Conservation (phyloP, 768 basidiomycete genomes). For the Antrodiella citrinella region DNA sequence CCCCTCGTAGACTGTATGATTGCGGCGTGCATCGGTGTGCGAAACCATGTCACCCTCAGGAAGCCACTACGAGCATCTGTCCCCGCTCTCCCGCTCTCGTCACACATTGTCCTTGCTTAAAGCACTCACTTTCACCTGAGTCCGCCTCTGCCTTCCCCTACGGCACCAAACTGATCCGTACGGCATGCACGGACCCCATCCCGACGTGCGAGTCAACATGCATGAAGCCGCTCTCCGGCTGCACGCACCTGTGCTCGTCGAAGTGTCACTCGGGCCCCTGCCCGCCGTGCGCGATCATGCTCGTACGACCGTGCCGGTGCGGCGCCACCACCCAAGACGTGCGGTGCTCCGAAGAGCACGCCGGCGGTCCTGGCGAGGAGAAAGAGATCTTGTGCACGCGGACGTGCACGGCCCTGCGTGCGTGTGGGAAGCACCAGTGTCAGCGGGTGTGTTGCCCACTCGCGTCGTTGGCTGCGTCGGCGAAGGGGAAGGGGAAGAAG, state of each 20-base stretch:
- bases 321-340: conserved; percentile 56
- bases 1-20: conserved; percentile 45
- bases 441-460: conserved; percentile 83
- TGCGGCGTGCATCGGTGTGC: conserved; percentile 74
- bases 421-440: conserved; percentile 86
- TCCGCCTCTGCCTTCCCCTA: conserved; percentile 26
- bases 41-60: conserved; percentile 72
- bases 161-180: conserved; percentile 29
- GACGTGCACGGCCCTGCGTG: conserved; percentile 67
- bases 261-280: conserved; percentile 76
- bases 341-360: conserved; percentile 46
- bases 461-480: conserved; percentile 43
- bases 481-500: conserved; percentile 59
- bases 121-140: conserved; percentile 21
- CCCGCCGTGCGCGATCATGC: conserved; percentile 63
- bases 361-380: conserved; percentile 22
- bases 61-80: conserved; percentile 47
- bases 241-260: conserved; percentile 65
- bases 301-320: conserved; percentile 81
- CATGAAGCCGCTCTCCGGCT: conserved; percentile 50
- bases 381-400: conserved; percentile 73
- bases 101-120: conserved; percentile 79
- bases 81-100: conserved; percentile 65
- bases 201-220: conserved; percentile 74
- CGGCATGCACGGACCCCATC: conserved; percentile 63